A percentile compares a stretch with the other conserved stretches of the same genome.
Conservation (phyloP, 1,139 yeast species). For the Yamadazyma kanchanaburiensis region DNA sequence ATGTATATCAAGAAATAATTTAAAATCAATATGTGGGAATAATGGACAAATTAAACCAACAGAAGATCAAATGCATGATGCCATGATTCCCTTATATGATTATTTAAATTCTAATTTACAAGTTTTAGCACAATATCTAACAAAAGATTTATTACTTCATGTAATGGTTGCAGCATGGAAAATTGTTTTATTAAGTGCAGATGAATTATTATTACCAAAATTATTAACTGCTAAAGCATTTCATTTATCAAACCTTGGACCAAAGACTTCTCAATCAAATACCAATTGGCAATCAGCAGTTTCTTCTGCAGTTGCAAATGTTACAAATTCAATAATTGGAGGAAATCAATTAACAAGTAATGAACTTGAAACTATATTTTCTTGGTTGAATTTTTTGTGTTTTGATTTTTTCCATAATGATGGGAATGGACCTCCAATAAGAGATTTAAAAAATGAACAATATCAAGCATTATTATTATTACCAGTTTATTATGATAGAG, state of each 20-base stretch:
- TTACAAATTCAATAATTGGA: constrained; percentile 39
- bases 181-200: constrained; percentile 61
- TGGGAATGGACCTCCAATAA: constrained; percentile 79
- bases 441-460: constrained; percentile 57
- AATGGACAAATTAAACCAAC: constrained; percentile 46
- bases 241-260: constrained; percentile 20
- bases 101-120: constrained; percentile 69
- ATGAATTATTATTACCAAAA: constrained; percentile 67
- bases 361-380: constrained; percentile 68
- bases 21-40: constrained; percentile 52
- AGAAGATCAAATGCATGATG: constrained; percentile 57
- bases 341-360: constrained; percentile 54
- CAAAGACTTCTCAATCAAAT: constrained; percentile 11
- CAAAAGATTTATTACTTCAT: constrained; percentile 54
- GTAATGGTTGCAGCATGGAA: constrained; percentile 82
- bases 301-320: constrained; percentile 48
- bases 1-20: constrained; percentile 42
- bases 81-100: constrained; percentile 72
- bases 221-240: constrained; percentile 55
- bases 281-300: constrained; percentile 49
- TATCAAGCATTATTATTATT: constrained; percentile 64
- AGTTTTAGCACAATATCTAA: constrained; percentile 61
- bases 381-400: constrained; percentile 67
- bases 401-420: constrained; percentile 74
- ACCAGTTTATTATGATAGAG: constrained; percentile 65